These are phyloP conservation scores for Colletotrichum gigasporum DNA, from an alignment of 2,329 filamentous ascomycete genomes.

Conservation along the genomic window DNA sequence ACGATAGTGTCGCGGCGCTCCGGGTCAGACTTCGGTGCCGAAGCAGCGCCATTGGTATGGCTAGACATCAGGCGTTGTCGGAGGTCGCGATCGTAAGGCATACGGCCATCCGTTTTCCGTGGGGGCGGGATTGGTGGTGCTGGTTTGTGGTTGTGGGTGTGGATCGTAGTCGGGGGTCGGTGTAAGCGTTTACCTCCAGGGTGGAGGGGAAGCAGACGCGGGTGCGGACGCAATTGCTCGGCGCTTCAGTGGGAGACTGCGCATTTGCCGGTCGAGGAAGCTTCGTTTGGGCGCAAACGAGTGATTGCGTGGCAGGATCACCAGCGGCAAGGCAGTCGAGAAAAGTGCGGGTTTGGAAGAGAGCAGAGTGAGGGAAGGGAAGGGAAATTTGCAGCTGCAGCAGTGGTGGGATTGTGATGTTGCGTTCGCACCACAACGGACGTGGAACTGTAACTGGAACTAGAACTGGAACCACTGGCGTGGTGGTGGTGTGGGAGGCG, in stretches of 20 bases:
- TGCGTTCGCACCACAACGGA: constrained; percentile 22
- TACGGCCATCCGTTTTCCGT: constrained; percentile 26
- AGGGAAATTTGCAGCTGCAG: constrained; percentile 20
- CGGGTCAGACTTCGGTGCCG: constrained; percentile 20
- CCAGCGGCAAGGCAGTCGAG: not conserved
- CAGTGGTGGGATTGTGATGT: constrained; percentile 24
- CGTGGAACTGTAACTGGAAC: constrained; percentile 30
- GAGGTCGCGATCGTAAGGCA: constrained; percentile 22
- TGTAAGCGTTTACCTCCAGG: constrained; percentile 20
- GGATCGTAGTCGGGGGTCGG: not conserved
- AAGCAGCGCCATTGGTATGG: constrained; percentile 42
- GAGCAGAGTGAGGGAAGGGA: not conserved
- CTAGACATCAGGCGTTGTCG: constrained; percentile 41
- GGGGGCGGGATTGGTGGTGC: not conserved
- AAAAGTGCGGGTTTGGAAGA: not conserved
- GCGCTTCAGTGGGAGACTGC: not conserved
- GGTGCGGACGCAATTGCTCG: constrained; percentile 14
- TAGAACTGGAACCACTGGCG: constrained; percentile 19
- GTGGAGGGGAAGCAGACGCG: constrained; percentile 10
- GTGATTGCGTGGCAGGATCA: constrained; percentile 6
- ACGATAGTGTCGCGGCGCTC: constrained; percentile 25
- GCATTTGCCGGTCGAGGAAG: not conserved
- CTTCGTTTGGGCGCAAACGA: constrained; percentile 4
- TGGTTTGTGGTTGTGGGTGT: not conserved
- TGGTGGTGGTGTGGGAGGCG: constrained; percentile 19